Evolutionary conservation across 331 rosid genomes (phyloP), one percentile per base, ranked within the genome.

Genomic region (Telfairia occidentalis): DNA sequence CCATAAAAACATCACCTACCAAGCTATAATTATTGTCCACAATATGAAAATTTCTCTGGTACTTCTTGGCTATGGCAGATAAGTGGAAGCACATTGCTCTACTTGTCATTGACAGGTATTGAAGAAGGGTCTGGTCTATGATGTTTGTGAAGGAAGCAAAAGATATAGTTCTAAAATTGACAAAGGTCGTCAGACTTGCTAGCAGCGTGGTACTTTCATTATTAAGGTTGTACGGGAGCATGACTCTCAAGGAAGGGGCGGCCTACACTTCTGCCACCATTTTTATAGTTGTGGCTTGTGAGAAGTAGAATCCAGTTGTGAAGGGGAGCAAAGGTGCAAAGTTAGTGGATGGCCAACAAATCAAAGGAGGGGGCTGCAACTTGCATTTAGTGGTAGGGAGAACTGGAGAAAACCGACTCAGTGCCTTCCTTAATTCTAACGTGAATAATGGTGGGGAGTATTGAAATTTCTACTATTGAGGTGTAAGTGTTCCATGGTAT

Each of bases 141-240:
- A 1, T 86, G 84, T 40, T 11, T 3, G 82, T 87, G 5, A 82
- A 77, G 24, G 97, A 92, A 79, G 94, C 91, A 78, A 93, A 87
- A 85, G 84, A 83, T 23, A 85, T 89, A 9, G 86, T 88, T 70
- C 90, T 96, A 40, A 91, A 91, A 74, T 92, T 93, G 29, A 83
- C 86, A 28, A 74, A 83, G 81, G 89, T 92, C 49, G 83, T 88
- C 6, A 83, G 85, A 81, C 75, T 86, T 60, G 90, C 90, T 11
- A 85, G 82, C 78, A 83, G 78, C 89, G 90, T 48, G 92, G 92
- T 10, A 71, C 87, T 55, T 92, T 85, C 74, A 53, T 90, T 11
- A 82, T 89, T 76, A 90, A 97, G 97, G 93, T 89, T 45, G 90
- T 92, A 59, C 88, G 93, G 2, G 91, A 90, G 79, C 96, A 93